Conservation (phyloP, 2,329 filamentous ascomycete species). For the Macrophomina phaseolina region DNA sequence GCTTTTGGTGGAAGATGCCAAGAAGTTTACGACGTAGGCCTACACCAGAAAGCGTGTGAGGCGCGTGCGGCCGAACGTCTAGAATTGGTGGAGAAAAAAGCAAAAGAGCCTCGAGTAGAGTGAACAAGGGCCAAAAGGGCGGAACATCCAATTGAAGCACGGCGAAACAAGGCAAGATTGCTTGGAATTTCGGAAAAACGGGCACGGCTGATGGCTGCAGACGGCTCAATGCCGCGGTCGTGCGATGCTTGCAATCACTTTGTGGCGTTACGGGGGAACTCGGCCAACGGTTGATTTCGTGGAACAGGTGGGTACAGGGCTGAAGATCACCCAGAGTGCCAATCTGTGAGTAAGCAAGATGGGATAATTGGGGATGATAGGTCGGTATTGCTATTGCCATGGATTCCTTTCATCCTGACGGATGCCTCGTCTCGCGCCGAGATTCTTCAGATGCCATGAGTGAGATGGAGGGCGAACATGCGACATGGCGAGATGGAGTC, state of each 20-base stretch:
- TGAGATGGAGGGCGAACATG: background rate
- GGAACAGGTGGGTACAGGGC: slow-evolving; percentile 6
- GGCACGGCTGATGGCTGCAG: slow-evolving; percentile 9
- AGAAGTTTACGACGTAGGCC: slow-evolving; percentile 4
- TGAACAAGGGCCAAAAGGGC: background rate
- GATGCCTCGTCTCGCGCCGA: background rate
- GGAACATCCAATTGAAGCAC: background rate
- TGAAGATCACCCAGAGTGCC: slow-evolving; percentile 14
- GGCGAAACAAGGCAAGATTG: background rate
- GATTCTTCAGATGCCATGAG: slow-evolving; percentile 1
- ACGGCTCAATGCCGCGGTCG: background rate
- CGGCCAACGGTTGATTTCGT: background rate
- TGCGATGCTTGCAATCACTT: slow-evolving; percentile 1
- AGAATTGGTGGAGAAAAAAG: background rate
- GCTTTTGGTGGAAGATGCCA: background rate
- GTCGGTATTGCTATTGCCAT: slow-evolving; percentile 11
- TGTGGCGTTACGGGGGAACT: slow-evolving; percentile 2
- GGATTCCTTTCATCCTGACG: slow-evolving; percentile 4
- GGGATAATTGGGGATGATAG: slow-evolving; percentile 3
- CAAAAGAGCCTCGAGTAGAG: background rate
- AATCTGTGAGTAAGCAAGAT: slow-evolving; percentile 7
- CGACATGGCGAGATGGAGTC: background rate
- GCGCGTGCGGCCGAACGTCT: slow-evolving; percentile 6
- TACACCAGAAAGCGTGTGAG: slow-evolving; percentile 17
- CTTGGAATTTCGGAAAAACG: slow-evolving; percentile 5